A percentile compares a stretch with the other conserved stretches of the same genome.
Evolutionary conservation across 2,329 filamentous ascomycete genomes (phyloP).

Genomic region (Ceratocystis destructans): DNA sequence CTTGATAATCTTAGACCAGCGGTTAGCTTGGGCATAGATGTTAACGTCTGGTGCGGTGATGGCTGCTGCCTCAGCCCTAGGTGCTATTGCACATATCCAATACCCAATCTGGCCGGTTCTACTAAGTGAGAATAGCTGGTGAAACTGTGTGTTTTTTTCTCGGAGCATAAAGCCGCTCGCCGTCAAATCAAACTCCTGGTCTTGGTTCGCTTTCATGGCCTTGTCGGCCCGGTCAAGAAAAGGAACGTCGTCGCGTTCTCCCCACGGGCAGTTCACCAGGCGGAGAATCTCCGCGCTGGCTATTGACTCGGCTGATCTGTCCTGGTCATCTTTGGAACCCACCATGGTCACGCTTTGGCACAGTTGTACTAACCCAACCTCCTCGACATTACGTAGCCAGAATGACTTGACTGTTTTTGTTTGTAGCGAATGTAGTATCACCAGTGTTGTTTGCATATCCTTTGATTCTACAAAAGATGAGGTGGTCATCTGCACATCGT

Average conservation of each 20-base stretch:
- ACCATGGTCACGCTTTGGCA: background rate
- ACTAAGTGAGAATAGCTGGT: slow-evolving; percentile 33
- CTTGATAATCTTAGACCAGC: slow-evolving; percentile 14
- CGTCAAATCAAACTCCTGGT: background rate
- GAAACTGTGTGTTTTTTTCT: slow-evolving; percentile 30
- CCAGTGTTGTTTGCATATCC: slow-evolving; percentile 2
- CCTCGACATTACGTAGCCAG: slow-evolving; percentile 9
- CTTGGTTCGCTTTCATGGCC: background rate
- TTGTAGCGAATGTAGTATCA: slow-evolving; percentile 1
- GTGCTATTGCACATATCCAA: slow-evolving; percentile 26
- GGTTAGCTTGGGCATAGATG: slow-evolving; percentile 10
- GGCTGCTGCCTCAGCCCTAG: slow-evolving; percentile 10
- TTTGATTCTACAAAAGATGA: background rate
- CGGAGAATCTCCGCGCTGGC: background rate
- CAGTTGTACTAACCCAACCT: background rate
- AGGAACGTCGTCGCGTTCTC: slow-evolving; percentile 12
- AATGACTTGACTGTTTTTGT: slow-evolving; percentile 8
- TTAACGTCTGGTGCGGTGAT: slow-evolving; percentile 10
- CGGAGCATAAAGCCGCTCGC: slow-evolving; percentile 25
- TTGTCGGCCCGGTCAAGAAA: background rate
- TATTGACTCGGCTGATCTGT: background rate
- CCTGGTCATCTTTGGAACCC: background rate
- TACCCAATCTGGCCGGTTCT: slow-evolving; percentile 33
- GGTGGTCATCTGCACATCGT: slow-evolving; percentile 9
- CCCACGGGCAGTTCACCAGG: slow-evolving; percentile 10